These are phyloP conservation scores for Globisporangium iwayamae DNA, from an alignment of 352 stramenopile genomes.

Conservation along the genomic window DNA sequence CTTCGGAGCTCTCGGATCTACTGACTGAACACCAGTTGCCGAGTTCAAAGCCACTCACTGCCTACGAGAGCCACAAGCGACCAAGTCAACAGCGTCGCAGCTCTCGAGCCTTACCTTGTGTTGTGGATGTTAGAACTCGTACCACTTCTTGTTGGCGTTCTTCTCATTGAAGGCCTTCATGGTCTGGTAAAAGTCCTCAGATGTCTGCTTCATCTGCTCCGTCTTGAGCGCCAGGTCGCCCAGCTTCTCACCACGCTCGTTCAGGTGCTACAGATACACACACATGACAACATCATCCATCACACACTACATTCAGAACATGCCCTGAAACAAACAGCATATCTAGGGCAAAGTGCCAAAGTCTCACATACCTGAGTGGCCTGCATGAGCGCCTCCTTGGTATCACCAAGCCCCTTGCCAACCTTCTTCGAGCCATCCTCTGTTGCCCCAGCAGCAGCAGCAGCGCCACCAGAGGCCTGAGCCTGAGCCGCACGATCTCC, in stretches of 20 bases:
- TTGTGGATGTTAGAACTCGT: constrained; percentile 49
- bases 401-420: constrained; percentile 34
- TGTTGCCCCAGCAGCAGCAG: constrained; percentile 12
- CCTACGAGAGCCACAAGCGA: no score
- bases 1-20: no score
- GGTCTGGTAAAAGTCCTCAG: constrained; percentile 79
- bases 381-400: constrained; percentile 64
- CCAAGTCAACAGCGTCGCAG: no score
- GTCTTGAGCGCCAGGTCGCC: constrained; percentile 73
- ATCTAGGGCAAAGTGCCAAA: not conserved
- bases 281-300: not conserved
- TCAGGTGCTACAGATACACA: constrained; percentile 42
- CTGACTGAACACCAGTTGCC: no score
- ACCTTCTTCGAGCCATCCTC: constrained; percentile 19
- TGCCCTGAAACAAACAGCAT: not conserved
- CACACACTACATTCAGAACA: not conserved
- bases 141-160: constrained; percentile 84
- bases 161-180: constrained; percentile 87
- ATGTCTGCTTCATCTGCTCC: constrained; percentile 80
- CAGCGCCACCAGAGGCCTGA: not conserved
- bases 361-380: constrained; percentile 48
- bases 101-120: no score
- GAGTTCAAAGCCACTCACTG: no score
- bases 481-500: constrained; percentile 33
- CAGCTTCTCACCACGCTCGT: constrained; percentile 75